Evolutionary conservation across 495 filamentous ascomycete genomes (phyloP), one percentile per base, ranked within the genome.

Genomic region (Monascus purpureus): DNA sequence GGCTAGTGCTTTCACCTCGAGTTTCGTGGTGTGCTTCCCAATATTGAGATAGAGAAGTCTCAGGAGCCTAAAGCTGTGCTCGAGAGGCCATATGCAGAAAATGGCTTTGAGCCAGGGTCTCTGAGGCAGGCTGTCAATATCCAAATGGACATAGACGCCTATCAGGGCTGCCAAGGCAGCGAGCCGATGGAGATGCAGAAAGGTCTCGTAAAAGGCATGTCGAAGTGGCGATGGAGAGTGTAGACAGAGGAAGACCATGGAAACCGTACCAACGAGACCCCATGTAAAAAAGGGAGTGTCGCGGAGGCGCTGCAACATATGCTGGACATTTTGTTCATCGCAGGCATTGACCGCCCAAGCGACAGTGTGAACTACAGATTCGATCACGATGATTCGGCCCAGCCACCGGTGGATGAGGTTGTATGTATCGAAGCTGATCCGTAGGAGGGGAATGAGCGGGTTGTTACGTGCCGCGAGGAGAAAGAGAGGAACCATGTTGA

Each of bases 401-500:
- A 96, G 75, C 88, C 90, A 97, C 23, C 90, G 77, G 53, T 97
- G 90, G 17, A 96, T 57, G 17, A 95, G 64, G 53, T 95, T 96
- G 67, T 85, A 95, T 0, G 87, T 93, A 59, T 97, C 92, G 56
- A 94, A 97, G 52, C 82, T 88, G 55, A 96, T 75, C 17, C 73
- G 74, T 41, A 93, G 64, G 9, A 93, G 53, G 4, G 63, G 50
- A 39, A 94, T 94, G n/a, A 95, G 59, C 11, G 83, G 83, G 50
- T 93, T 96, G 61, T 96, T 96, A 42, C 88, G 77, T 13, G 84
- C 75, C 11, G 86, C 88, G 37, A 95, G 71, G 33, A 96, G 61
- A 40, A 97, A 71, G 13, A 93, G 67, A 4, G 85, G 83, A n/a
- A 94, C 69, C 77, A 96, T 80, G 53, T 93, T 97, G 37, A 92